Conservation (phyloP, 768 basidiomycete genomes). For the Jaapia argillacea region DNA sequence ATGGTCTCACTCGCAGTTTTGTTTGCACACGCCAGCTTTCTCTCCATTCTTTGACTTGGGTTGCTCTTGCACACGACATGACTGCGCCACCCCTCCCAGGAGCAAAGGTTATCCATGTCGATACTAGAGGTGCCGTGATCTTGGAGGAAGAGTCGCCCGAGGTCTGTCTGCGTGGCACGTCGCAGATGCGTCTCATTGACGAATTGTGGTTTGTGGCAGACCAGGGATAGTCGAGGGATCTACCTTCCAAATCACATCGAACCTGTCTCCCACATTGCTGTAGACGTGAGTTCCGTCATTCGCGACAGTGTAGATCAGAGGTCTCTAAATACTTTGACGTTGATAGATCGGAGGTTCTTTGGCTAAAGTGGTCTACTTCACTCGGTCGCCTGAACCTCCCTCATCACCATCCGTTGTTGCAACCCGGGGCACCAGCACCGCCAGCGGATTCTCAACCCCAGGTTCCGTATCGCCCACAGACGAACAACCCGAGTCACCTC, state of each 20-base stretch:
- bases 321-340: conserved; percentile 1
- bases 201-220: conserved; percentile 32
- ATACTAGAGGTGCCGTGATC: conserved; percentile 90
- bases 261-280: conserved; percentile 93
- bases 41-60: background rate
- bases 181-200: conserved; percentile 1
- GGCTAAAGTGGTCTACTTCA: conserved; percentile 98
- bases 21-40: background rate
- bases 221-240: conserved; percentile 90
- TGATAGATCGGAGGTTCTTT: conserved; percentile 89
- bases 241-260: conserved; percentile 98
- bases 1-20: background rate
- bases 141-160: conserved; percentile 91
- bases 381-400: conserved; percentile 83
- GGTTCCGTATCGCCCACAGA: conserved; percentile 20
- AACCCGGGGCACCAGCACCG: conserved; percentile 43
- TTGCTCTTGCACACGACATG: conserved; percentile 16
- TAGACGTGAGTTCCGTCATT: conserved; percentile 62
- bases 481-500: conserved; percentile 15
- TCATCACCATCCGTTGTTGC: conserved; percentile 62
- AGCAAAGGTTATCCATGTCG: conserved; percentile 85
- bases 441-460: conserved; percentile 32
- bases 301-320: conserved; percentile 4
- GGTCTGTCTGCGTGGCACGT: conserved; percentile 34
- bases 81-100: conserved; percentile 61